Evolutionary conservation across 2,329 filamentous ascomycete genomes (phyloP).

Genomic region (Tolypocladium capitatum): DNA sequence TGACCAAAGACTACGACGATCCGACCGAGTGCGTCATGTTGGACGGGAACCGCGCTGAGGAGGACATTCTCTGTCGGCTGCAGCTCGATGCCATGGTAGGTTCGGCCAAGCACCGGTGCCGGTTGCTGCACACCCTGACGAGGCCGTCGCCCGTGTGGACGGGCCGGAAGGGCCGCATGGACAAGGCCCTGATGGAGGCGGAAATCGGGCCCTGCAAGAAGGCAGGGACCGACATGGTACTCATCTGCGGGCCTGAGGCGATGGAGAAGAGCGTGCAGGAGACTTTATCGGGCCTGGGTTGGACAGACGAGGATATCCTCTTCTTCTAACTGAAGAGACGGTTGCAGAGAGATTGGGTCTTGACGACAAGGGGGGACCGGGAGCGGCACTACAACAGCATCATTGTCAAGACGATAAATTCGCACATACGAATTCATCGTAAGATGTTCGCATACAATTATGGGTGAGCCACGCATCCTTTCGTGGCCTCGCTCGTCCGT

Average conservation of each 20-base stretch:
- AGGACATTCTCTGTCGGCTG: constrained; percentile 68
- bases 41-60: constrained; percentile 62
- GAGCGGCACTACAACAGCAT: background rate
- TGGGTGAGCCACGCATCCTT: no score
- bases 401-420: background rate
- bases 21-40: constrained; percentile 58
- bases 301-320: constrained; percentile 28
- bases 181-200: constrained; percentile 44
- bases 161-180: constrained; percentile 56
- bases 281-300: constrained; percentile 45
- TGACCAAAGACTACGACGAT: constrained; percentile 52
- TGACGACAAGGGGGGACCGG: background rate
- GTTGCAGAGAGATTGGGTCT: no score
- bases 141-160: constrained; percentile 50
- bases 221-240: constrained; percentile 44
- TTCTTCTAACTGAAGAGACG: constrained; percentile 7
- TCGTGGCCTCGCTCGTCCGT: background rate
- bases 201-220: constrained; percentile 33
- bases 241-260: constrained; percentile 67
- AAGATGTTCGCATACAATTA: no score
- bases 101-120: constrained; percentile 42
- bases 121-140: constrained; percentile 57
- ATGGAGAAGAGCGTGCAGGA: constrained; percentile 55
- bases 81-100: constrained; percentile 55
- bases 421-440: no score